Conservation (phyloP, 805 yeast species). For the Blastobotrys mokoenaii region DNA sequence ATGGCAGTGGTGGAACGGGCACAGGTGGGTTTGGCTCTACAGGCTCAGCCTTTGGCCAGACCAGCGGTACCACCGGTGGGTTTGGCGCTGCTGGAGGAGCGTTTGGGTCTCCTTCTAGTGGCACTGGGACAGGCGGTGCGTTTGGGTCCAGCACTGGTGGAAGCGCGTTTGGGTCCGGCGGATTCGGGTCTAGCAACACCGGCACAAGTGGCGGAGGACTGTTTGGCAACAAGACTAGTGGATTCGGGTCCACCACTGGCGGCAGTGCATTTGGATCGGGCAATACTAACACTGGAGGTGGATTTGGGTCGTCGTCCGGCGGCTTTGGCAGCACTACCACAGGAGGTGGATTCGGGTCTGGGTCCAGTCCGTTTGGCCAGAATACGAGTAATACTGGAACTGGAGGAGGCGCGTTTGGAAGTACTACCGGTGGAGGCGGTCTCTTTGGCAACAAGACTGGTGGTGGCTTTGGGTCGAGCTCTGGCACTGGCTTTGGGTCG, state of each 20-base stretch:
- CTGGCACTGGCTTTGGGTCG: slow-evolving; percentile 11
- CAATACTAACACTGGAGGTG: slow-evolving; percentile 9
- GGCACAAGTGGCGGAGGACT: slow-evolving; percentile 13
- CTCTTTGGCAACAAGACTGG: slow-evolving; percentile 16
- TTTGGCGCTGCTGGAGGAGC: slow-evolving; percentile 30
- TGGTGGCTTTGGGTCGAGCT: slow-evolving; percentile 17
- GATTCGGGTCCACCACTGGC: slow-evolving; percentile 21
- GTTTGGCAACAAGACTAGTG: slow-evolving; percentile 16
- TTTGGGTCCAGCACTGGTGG: slow-evolving; percentile 14
- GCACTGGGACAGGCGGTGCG: slow-evolving; percentile 26
- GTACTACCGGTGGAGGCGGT: slow-evolving; percentile 8
- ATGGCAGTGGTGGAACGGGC: slow-evolving; percentile 36
- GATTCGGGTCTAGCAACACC: slow-evolving; percentile 31
- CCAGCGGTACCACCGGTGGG: slow-evolving; percentile 27
- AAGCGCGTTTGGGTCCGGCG: slow-evolving; percentile 39
- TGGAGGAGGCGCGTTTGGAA: slow-evolving; percentile 8
- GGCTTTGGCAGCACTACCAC: slow-evolving; percentile 14
- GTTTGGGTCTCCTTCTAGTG: slow-evolving; percentile 9
- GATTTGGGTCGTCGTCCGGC: slow-evolving; percentile 2
- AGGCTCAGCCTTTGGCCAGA: slow-evolving; percentile 19
- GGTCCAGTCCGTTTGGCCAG: slow-evolving; percentile 17
- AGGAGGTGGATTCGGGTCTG: slow-evolving; percentile 25
- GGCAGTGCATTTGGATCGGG: slow-evolving; percentile 31
- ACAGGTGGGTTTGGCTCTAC: slow-evolving; percentile 16
- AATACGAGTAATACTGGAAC: slow-evolving; percentile 9